Evolutionary conservation across 306 rosid genomes (phyloP).

Genomic region (Senna siamea): DNA sequence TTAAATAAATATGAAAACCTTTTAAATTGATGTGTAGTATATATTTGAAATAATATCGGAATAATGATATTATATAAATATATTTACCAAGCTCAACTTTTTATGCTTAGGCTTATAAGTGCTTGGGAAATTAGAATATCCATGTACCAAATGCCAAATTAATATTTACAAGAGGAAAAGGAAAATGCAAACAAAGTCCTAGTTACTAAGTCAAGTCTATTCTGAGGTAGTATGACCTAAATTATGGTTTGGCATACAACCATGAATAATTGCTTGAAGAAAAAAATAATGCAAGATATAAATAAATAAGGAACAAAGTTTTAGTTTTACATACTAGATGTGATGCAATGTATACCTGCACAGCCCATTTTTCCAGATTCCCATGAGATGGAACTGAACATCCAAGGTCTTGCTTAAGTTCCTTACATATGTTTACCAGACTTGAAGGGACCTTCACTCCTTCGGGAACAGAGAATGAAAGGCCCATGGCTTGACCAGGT

Average conservation of each 20-base stretch:
- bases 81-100: no score
- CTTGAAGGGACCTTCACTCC: slow-evolving; percentile 90
- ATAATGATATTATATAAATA: no score
- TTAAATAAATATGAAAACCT: no score
- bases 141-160: not conserved
- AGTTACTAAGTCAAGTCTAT: not conserved
- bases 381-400: slow-evolving; percentile 85
- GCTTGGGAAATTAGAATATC: no score
- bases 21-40: no score
- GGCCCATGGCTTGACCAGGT: slow-evolving; percentile 99
- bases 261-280: not conserved
- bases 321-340: not conserved
- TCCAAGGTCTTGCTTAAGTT: slow-evolving; percentile 81
- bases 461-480: slow-evolving; percentile 91
- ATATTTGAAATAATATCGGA: no score
- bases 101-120: no score
- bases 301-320: not conserved
- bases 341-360: slow-evolving; percentile 59
- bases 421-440: slow-evolving; percentile 86
- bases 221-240: not conserved
- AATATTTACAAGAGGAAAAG: not conserved
- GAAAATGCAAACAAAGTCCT: not conserved
- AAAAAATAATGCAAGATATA: not conserved
- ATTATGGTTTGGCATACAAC: not conserved
- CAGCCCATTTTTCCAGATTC: slow-evolving; percentile 89